Base-by-base conservation (phyloP, 2,329 filamentous ascomycete species). In the Botryosphaeria agaves region DNA sequence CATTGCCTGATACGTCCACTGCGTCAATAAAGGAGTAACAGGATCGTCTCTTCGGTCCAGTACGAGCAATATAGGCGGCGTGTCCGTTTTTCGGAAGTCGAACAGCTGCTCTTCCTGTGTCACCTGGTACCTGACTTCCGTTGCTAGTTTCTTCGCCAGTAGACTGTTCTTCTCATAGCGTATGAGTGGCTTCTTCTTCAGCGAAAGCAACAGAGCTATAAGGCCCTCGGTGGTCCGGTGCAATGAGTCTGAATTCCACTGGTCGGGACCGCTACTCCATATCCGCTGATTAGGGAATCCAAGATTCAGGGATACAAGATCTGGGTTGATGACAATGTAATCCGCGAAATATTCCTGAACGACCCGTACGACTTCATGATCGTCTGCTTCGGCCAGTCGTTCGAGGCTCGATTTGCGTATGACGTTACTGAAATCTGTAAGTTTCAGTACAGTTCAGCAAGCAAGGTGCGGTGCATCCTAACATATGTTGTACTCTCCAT, bases 1-100 rank as follows among this genome's bases (percentile, higher is more conserved):
- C 85, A 98, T 98, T n/a, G 89, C 89, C 56, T 98, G 89, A 47
- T 98, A 98, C 16, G 89, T 98, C 89, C 89, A 98, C 51, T 98
- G 89, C 3, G 84, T 93, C 29, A 98, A 66, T 7, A 98, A 61
- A 0, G 89, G 89, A 3, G 89, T 98, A 30, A 95, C 79, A 0
- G 89, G 87, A 45, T 98, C 89, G 48, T 94, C 85, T 51, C 89
- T 72, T 25, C 89, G 73, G 54, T 98, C 89, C 18, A 98, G 58
- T 32, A 98, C 72, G 19, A 98, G 65, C 9, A 98, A 63, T 42
- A 98, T 85, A 0, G 91, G 89, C 6, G 87, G 81, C 1, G 89
- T 98, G 52, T 98, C 89, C 31, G 85, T 78, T 52, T 83, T 85
- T 39, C 87, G 72, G 52, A 98, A 98, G 51, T 95, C 85, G 54